These are phyloP conservation scores for Boeremia lycopersici DNA, from an alignment of 2,329 filamentous ascomycete species.

Conservation along the genomic window DNA sequence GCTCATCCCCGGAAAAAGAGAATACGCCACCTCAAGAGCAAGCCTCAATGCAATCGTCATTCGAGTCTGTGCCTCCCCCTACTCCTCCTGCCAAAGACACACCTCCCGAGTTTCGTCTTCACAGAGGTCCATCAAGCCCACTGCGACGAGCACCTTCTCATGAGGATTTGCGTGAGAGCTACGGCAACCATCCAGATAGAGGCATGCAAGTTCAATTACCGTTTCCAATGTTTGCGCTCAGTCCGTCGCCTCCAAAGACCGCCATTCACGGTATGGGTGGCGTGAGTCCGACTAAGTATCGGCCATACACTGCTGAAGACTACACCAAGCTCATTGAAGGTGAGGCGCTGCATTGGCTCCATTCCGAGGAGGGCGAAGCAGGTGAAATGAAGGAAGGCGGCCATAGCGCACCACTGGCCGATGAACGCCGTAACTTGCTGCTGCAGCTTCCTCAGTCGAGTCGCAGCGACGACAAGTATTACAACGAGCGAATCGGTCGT, in stretches of 20 bases:
- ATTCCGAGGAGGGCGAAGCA: constrained; percentile 10
- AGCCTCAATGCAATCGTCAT: constrained; percentile 5
- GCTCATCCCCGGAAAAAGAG: constrained; percentile 16
- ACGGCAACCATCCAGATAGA: constrained; percentile 10
- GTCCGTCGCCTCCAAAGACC: constrained; percentile 17
- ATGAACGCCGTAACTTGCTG: constrained; percentile 1
- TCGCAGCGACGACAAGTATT: constrained; percentile 23
- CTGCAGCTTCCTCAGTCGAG: constrained; percentile 17
- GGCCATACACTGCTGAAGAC: constrained; percentile 33
- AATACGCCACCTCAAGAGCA: constrained; percentile 12
- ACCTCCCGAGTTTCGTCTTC: constrained; percentile 36
- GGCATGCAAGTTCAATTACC: constrained; percentile 18
- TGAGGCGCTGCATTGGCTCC: constrained; percentile 26
- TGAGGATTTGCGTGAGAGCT: constrained; percentile 23
- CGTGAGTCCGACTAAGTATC: constrained; percentile 32
- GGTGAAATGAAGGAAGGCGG: constrained; percentile 16
- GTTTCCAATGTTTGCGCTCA: constrained; percentile 24
- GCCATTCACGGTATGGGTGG: constrained; percentile 18
- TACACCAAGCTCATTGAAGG: constrained; percentile 36
- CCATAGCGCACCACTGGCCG: constrained; percentile 17
- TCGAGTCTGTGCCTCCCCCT: constrained; percentile 37
- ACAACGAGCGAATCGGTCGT: constrained; percentile 8
- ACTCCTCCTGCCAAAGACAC: constrained; percentile 55
- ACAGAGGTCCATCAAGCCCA: constrained; percentile 18
- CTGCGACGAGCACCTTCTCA: constrained; percentile 24